Percentiles rank a stretch among this genome's conserved stretches.
Evolutionary conservation across 2,329 filamentous ascomycete genomes (phyloP).

Genomic region (Fusarium anguioides): DNA sequence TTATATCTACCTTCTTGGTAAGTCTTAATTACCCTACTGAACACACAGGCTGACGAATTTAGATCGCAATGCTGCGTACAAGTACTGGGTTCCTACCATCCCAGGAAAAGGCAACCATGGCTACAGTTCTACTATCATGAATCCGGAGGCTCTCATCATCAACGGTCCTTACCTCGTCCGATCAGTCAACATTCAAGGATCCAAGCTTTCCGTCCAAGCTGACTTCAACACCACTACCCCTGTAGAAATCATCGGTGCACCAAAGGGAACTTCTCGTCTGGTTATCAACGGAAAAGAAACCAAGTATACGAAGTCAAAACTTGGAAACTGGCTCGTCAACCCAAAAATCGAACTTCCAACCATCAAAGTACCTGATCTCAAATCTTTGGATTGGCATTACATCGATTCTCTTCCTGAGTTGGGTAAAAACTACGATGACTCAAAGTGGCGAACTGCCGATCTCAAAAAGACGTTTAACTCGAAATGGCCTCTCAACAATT

Average conservation of each 20-base stretch:
- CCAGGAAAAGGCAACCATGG: conserved; percentile 46
- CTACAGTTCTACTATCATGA: conserved; percentile 52
- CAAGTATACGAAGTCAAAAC: conserved; percentile 50
- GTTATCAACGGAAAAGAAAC: conserved; percentile 55
- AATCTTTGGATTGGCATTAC: conserved; percentile 72
- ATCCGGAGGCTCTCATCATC: conserved; percentile 57
- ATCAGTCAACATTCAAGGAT: conserved; percentile 65
- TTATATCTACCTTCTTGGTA: conserved; percentile 55
- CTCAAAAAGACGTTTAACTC: conserved; percentile 71
- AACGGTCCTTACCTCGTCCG: conserved; percentile 74
- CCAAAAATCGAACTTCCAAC: conserved; percentile 65
- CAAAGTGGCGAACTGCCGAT: conserved; percentile 71
- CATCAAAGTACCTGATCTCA: conserved; percentile 65
- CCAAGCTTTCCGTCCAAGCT: conserved; percentile 71
- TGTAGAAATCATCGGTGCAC: conserved; percentile 75
- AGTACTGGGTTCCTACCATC: conserved; percentile 74
- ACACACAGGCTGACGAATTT: background rate
- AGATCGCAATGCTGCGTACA: conserved; percentile 74
- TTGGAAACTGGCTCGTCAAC: conserved; percentile 60
- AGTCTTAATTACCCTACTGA: background rate
- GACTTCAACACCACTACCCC: conserved; percentile 77
- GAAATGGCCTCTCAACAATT: conserved; percentile 65
- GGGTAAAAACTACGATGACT: conserved; percentile 72
- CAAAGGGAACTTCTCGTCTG: conserved; percentile 59
- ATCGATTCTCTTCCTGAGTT: conserved; percentile 79